A percentile compares a stretch with the other conserved stretches of the same genome.
phyloP scores from a whole-genome alignment of 2,329 filamentous ascomycete species.

The Coniosporium uncinatum region DNA sequence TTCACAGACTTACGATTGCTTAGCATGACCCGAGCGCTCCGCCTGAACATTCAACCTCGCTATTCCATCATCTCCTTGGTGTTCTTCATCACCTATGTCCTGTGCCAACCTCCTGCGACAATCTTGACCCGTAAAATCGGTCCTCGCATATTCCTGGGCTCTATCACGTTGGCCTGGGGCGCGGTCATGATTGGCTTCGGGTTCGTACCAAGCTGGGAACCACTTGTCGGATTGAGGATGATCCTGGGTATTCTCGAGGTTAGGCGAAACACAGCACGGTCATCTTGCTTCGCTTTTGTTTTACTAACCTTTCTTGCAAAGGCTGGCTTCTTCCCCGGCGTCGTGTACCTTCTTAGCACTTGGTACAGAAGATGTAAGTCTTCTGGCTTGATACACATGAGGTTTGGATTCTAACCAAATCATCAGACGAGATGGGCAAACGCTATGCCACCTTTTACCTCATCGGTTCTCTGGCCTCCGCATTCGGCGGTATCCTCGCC shows the following conservation, averaged over 20 bases:
- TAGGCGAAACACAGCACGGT: too few species aligned
- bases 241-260: too few species aligned
- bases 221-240: too few species aligned
- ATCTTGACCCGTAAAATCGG: constrained; percentile 70
- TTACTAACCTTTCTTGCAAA: too few species aligned
- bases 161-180: constrained; percentile 75
- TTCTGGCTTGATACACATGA: too few species aligned
- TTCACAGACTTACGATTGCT: too few species aligned
- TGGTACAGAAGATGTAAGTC: constrained; percentile 25
- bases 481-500: constrained; percentile 26
- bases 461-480: constrained; percentile 23
- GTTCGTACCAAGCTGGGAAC: too few species aligned
- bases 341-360: constrained; percentile 15
- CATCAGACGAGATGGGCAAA: constrained; percentile 65
- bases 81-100: constrained; percentile 81
- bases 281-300: too few species aligned
- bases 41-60: too few species aligned
- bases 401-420: too few species aligned
- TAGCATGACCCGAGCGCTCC: too few species aligned
- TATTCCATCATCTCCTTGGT: too few species aligned
- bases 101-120: constrained; percentile 77
- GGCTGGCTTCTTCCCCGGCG: constrained; percentile 13
- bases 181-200: constrained; percentile 65
- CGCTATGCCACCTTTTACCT: constrained; percentile 45
- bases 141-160: constrained; percentile 74